Evolutionary conservation across 495 filamentous ascomycete genomes (phyloP).

Genomic region (Daldinia decipiens): DNA sequence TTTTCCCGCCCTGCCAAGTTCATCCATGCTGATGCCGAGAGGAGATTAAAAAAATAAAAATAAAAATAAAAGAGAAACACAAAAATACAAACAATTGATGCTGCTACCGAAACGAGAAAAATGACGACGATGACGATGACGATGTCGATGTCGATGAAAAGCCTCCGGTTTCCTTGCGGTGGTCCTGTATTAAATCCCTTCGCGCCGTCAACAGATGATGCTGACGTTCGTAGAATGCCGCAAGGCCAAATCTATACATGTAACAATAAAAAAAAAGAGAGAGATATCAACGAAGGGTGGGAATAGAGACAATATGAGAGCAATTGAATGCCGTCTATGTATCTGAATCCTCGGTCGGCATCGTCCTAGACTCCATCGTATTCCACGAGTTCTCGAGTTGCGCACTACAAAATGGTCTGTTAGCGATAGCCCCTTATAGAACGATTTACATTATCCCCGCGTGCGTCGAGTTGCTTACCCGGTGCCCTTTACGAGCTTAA

Average conservation of each 20-base stretch:
- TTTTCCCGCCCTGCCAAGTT: conserved; percentile 35
- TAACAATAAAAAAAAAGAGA: conserved; percentile 6
- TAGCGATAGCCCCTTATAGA: conserved; percentile 12
- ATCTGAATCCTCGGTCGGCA: conserved; percentile 37
- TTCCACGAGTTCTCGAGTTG: conserved; percentile 42
- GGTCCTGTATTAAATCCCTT: conserved; percentile 33
- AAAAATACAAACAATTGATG: not conserved
- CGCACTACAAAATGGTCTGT: conserved; percentile 17
- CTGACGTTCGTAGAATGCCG: not conserved
- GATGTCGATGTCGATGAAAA: conserved; percentile 13
- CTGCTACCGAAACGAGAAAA: not conserved
- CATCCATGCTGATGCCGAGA: conserved; percentile 32
- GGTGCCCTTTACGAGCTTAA: conserved; percentile 50
- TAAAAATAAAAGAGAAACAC: not conserved
- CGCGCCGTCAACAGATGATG: conserved; percentile 6
- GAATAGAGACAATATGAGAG: not conserved
- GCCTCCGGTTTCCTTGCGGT: conserved; percentile 38
- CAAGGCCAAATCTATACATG: not conserved
- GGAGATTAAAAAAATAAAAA: conserved; percentile 11
- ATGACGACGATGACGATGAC: not conserved
- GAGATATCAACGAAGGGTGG: conserved; percentile 1
- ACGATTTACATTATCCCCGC: not conserved
- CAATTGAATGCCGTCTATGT: conserved; percentile 14
- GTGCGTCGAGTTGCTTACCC: conserved; percentile 41
- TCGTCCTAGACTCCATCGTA: conserved; percentile 40